These are phyloP conservation scores for Hymenoscyphus repandus DNA, from an alignment of 2,329 filamentous ascomycete genomes.

Conservation along the genomic window DNA sequence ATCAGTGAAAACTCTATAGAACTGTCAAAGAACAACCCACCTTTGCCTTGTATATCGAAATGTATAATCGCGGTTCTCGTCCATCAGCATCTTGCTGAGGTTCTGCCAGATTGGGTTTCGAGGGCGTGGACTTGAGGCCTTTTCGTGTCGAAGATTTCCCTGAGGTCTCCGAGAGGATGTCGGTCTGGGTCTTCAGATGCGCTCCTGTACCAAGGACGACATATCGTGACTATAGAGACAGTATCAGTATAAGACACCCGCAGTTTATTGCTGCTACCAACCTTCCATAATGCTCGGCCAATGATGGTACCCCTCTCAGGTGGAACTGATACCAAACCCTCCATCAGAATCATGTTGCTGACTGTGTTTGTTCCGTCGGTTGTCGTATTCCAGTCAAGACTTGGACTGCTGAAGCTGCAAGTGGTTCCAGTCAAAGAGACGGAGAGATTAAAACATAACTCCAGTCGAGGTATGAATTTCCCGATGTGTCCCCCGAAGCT, in stretches of 20 bases:
- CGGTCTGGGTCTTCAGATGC: conserved; percentile 42
- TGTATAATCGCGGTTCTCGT: conserved; percentile 21
- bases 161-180: conserved; percentile 29
- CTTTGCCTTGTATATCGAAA: conserved; percentile 34
- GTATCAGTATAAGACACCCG: not conserved
- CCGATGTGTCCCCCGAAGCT: not conserved
- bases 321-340: conserved; percentile 45
- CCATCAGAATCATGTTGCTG: conserved; percentile 41
- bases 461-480: not conserved
- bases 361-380: conserved; percentile 13
- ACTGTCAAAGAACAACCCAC: conserved; percentile 16
- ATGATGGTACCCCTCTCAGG: conserved; percentile 48
- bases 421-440: not conserved
- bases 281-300: conserved; percentile 49
- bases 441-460: conserved; percentile 5
- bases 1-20: conserved; percentile 3
- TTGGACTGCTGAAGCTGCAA: not conserved
- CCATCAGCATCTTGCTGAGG: conserved; percentile 12
- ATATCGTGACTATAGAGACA: conserved; percentile 47
- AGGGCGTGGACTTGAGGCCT: conserved; percentile 19
- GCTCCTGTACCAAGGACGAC: conserved; percentile 48
- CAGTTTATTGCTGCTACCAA: conserved; percentile 26
- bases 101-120: conserved; percentile 28
- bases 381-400: not conserved
- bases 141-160: conserved; percentile 17